Evolutionary conservation across 805 yeast species (phyloP), one percentile per base, ranked within the genome.

Genomic region (Lachancea sp.): DNA sequence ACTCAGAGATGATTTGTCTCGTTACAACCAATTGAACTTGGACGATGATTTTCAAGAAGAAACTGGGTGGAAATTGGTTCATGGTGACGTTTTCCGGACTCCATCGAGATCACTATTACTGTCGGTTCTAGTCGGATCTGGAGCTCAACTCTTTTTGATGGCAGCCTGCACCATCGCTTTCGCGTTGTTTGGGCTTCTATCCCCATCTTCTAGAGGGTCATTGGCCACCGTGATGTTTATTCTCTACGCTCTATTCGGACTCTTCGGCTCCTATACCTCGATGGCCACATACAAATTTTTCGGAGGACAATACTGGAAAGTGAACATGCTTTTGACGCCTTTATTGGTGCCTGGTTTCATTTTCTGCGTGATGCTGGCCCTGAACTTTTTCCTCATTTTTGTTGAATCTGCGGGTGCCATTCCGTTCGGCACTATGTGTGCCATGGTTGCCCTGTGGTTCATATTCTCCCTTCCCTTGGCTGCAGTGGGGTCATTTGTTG

Each of bases 191-290:
- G 99, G 99, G 6, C 75, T 93, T 54, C 69, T 91, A 47, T 88
- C 97, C 0, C 97, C 97, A 38, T 85, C 96, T 1, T 90, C 89
- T 61, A 80, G 99, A 69, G 99, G 99, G 35, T 81, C 97, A 1
- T 74, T 93, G 52, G 77, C 93, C 2, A 93, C 99, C 0, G 86
- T 87, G 30, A 82, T 88, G 85, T 85, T 93, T 59, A 74, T 91
- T 38, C 66, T 90, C 36, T 90, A 81, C 68, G 87, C 95, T 1
- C 57, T 85, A 34, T 85, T 82, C 60, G 93, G 97, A 17, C 74
- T 80, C 42, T 71, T 85, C 31, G 93, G 96, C 1, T 87, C 98
- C 0, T 91, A 79, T 60, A 79, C 85, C n/a, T 86, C 96, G 16
- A 86, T 95, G 31, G 77, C 81, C 48, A 66, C 86, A 33, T 93